These are phyloP conservation scores for Backusella macrospora DNA, from an alignment of 192 early-diverging fungal genomes.

Conservation along the genomic window DNA sequence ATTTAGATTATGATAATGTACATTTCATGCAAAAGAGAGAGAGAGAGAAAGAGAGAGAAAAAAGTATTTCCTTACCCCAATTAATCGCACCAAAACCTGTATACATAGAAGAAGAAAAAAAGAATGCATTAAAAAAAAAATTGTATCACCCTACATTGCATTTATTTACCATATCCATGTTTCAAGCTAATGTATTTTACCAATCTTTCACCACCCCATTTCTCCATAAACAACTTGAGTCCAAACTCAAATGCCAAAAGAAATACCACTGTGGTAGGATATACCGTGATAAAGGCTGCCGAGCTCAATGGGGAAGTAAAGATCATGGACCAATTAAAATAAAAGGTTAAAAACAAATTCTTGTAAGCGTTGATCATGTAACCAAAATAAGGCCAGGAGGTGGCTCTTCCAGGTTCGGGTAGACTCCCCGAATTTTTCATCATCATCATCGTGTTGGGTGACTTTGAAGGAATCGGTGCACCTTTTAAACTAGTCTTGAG, in stretches of 20 bases:
- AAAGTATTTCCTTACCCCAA: too few species aligned
- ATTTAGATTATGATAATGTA: not conserved
- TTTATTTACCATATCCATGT: slow-evolving; percentile 31
- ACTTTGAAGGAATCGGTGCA: too few species aligned
- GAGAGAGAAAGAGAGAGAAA: too few species aligned
- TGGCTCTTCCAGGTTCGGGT: slow-evolving; percentile 1
- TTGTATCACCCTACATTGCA: too few species aligned
- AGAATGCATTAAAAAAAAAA: not conserved
- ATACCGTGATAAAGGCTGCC: slow-evolving; percentile 27
- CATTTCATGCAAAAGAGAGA: too few species aligned
- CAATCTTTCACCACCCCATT: slow-evolving; percentile 17
- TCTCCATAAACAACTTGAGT: slow-evolving; percentile 33
- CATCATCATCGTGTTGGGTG: not conserved
- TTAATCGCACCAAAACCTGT: slow-evolving; percentile 41
- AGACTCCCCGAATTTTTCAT: not conserved
- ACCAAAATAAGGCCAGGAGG: slow-evolving; percentile 11
- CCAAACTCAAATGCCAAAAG: slow-evolving; percentile 25
- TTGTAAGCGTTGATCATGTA: slow-evolving; percentile 23
- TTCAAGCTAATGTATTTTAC: slow-evolving; percentile 18
- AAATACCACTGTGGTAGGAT: slow-evolving; percentile 23
- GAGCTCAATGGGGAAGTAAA: slow-evolving; percentile 34
- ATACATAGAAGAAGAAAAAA: not conserved
- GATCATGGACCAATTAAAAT: slow-evolving; percentile 38
- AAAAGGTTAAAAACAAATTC: slow-evolving; percentile 33
- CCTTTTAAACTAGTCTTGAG: not conserved